Evolutionary conservation across 768 basidiomycete genomes (phyloP).

Genomic region (Lentinus tigrinus): DNA sequence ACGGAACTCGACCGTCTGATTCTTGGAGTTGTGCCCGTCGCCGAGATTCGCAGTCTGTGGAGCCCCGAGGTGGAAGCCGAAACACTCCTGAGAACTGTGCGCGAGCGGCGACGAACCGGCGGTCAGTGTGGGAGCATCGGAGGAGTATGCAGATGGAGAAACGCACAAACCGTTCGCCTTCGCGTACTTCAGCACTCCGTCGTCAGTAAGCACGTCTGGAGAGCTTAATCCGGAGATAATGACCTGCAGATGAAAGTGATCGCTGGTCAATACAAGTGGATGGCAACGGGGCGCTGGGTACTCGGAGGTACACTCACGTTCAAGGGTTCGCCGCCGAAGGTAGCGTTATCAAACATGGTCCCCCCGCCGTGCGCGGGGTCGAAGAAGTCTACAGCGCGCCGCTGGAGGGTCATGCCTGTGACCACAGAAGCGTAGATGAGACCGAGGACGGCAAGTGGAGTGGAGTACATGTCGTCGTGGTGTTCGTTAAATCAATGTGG

Average conservation of each 20-base stretch:
- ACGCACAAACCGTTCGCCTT: slow-evolving; percentile 61
- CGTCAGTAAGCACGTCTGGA: slow-evolving; percentile 52
- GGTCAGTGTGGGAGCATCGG: slow-evolving; percentile 21
- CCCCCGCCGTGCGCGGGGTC: slow-evolving; percentile 37
- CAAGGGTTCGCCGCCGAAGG: slow-evolving; percentile 44
- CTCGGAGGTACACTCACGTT: slow-evolving; percentile 33
- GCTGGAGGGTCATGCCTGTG: slow-evolving; percentile 6
- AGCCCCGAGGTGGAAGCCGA: slow-evolving; percentile 34
- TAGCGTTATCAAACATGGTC: slow-evolving; percentile 40
- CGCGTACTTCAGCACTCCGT: slow-evolving; percentile 58
- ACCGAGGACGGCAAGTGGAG: neutral
- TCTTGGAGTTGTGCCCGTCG: slow-evolving; percentile 44
- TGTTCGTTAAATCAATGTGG: neutral
- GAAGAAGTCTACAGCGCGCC: slow-evolving; percentile 29
- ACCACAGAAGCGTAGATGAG: slow-evolving; percentile 6
- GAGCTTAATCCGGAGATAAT: slow-evolving; percentile 68
- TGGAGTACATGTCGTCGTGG: neutral
- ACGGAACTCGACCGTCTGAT: slow-evolving; percentile 45
- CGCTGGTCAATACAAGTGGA: neutral
- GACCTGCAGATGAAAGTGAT: slow-evolving; percentile 32
- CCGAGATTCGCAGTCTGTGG: slow-evolving; percentile 46
- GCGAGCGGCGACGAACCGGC: slow-evolving; percentile 13
- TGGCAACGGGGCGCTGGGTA: neutral
- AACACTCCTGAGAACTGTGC: slow-evolving; percentile 33
- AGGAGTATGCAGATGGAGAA: slow-evolving; percentile 22